Base-by-base conservation (phyloP, 768 basidiomycete genomes). In the Leccinum ochraceum region DNA sequence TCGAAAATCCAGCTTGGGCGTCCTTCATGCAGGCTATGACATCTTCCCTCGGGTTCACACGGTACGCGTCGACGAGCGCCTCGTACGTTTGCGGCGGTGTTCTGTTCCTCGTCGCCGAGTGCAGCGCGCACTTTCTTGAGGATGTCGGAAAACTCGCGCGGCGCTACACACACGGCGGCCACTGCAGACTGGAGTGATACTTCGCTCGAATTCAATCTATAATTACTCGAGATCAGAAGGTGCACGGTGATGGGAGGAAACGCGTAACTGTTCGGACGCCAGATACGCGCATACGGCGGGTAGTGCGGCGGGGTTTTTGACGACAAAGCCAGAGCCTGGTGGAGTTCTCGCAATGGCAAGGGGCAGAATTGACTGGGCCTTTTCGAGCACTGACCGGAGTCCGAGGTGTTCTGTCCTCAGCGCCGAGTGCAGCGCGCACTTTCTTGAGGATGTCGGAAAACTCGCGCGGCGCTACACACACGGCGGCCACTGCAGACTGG, bases 11-110 rank as follows among this genome's bases (percentile, higher is more conserved):
- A 3, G 54, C 62, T 62, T 82, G 79, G 28, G 71, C 68, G 11
- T 74, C 68, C 9, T 71, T 64, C 72, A 77, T 74, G 59, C 72
- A 82, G 0, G 69, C 69, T 2, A 73, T 30, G 67, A 64, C 57
- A 36, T 64, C 49, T 34, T 66, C 54, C 26, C 61, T n/a, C 32
- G 64, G 39, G 28, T 39, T 17, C 42, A 68, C 8, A 42, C 52
- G 64, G 53, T 76, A 73, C 10, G 67, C 62, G 8, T 59, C 54
- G 34, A 76, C 72, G 17, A 81, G 76, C 1, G 57, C 53, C 22
- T 67, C 61, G 54, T 76, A 80, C 9, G 72, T 72, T 30, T 2
- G 46, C 4, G 16, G 36, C 7, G 13, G 30, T 16, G 11, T 24
- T 53, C 1, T 24, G 10, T 13, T 61, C 34, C 17, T 62, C 67